phyloP scores from a whole-genome alignment of 129 eudicot genomes.

The Centella asiatica region DNA sequence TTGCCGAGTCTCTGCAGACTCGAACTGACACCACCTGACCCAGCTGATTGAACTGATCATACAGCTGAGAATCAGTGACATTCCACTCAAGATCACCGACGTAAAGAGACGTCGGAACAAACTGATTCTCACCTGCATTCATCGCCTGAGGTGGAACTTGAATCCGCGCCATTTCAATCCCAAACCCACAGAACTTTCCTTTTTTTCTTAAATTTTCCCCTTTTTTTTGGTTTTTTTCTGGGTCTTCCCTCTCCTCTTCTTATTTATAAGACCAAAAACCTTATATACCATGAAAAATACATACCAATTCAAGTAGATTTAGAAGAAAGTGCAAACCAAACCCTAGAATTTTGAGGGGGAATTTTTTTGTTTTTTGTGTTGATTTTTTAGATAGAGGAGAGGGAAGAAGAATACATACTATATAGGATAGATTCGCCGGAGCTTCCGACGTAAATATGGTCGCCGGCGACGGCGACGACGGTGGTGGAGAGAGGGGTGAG shows the following conservation, averaged over 20 bases:
- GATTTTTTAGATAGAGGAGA: background rate
- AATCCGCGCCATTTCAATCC: conserved; percentile 50
- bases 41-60: conserved; percentile 64
- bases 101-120: conserved; percentile 68
- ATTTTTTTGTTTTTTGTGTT: background rate
- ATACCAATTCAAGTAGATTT: background rate
- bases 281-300: conserved; percentile 6
- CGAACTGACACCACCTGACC: conserved; percentile 90
- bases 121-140: conserved; percentile 48
- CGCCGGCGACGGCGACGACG: conserved; percentile 4
- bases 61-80: conserved; percentile 77
- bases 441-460: background rate
- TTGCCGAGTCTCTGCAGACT: conserved; percentile 71
- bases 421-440: background rate
- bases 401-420: background rate
- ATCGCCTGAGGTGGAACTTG: conserved; percentile 38
- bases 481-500: background rate
- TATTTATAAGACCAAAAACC: conserved; percentile 29
- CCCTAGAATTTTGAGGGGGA: no score
- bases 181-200: conserved; percentile 19
- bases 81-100: conserved; percentile 77
- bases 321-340: background rate
- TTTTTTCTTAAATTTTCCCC: conserved; percentile 18
- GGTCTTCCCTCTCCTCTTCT: conserved; percentile 80
- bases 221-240: conserved; percentile 17